Evolutionary conservation across 148 eudicot species (phyloP), one percentile per base, ranked within the genome.

Genomic region (Dianthus caryophyllus): DNA sequence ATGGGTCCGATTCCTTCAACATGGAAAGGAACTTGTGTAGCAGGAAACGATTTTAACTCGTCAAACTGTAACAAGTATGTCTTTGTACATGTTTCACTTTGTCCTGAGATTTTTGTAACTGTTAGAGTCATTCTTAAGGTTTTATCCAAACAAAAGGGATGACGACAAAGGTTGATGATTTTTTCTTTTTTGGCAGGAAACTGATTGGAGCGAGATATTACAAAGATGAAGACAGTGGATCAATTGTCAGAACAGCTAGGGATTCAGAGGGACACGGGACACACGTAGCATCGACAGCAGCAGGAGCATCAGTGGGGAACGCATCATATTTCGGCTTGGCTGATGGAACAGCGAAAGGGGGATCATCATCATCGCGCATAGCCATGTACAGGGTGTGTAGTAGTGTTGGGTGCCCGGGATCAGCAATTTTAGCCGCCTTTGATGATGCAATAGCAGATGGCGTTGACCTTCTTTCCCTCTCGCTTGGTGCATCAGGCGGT

Each of bases 391-490:
- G 79, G n/a, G 91, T 86, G 24, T 90, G 95, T 53, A 9, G 65
- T 18, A 8, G 21, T 7, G 2, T 0, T 11, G 86, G 84, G 4
- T 90, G 97, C 56, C 59, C 43, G 0, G 94, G 86, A 5, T 86
- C 95, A 0, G 76, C 83, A 16, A 84, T 90, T 31, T 57, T 86
- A 51, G 88, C 88, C 1, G 97, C 80, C 2, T 81, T 90, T 65
- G 95, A 90, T 33, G 90, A 86, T 64, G 97, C 95, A 2, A 84
- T 88, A 6, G 69, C 74, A 2, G 95, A 90, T 65, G 97, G 97
- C 0, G 91, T 90, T 6, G 84, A 86, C 25, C 68, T 86, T 15
- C 29, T 90, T 22, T 88, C 97, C 0, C 38, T 88, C 0, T 88
- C 97, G 0, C 74, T 90, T 17, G 97, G 97, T 3, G 25, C 85